Conservation (phyloP, 768 basidiomycete species). For the Royoungia palumana region DNA sequence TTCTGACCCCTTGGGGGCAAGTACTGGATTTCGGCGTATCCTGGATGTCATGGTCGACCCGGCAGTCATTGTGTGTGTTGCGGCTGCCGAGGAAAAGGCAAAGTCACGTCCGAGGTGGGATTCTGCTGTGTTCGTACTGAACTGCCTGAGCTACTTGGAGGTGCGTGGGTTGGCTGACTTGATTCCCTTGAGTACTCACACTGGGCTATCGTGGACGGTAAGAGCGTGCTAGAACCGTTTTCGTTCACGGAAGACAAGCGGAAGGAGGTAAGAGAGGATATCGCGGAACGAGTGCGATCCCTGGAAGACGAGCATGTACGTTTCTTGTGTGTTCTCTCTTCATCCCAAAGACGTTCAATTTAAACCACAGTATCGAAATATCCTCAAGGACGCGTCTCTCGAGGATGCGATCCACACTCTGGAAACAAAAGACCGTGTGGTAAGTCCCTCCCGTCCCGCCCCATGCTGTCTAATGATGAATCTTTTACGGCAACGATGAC, state of each 20-base stretch:
- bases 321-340: conserved; percentile 7
- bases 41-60: conserved; percentile 86
- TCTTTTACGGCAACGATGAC: not conserved
- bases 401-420: conserved; percentile 20
- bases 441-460: conserved; percentile 1
- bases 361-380: conserved; percentile 12
- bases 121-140: conserved; percentile 75
- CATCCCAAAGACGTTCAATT: no score
- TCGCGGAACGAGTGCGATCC: conserved; percentile 57
- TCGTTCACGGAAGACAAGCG: conserved; percentile 65
- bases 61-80: conserved; percentile 68
- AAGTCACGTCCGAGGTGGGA: conserved; percentile 68
- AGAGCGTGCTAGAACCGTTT: conserved; percentile 67
- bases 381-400: conserved; percentile 30
- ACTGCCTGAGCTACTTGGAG: conserved; percentile 80
- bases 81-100: conserved; percentile 64
- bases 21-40: conserved; percentile 38
- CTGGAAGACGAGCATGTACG: conserved; percentile 85
- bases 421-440: conserved; percentile 23
- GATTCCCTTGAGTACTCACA: conserved; percentile 1
- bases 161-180: conserved; percentile 39
- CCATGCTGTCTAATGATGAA: not conserved
- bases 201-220: not conserved
- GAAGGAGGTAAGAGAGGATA: conserved; percentile 50
- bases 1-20: conserved; percentile 9